These are phyloP conservation scores for Fragilaria radians DNA, from an alignment of 108 stramenopile species.

Conservation along the genomic window DNA sequence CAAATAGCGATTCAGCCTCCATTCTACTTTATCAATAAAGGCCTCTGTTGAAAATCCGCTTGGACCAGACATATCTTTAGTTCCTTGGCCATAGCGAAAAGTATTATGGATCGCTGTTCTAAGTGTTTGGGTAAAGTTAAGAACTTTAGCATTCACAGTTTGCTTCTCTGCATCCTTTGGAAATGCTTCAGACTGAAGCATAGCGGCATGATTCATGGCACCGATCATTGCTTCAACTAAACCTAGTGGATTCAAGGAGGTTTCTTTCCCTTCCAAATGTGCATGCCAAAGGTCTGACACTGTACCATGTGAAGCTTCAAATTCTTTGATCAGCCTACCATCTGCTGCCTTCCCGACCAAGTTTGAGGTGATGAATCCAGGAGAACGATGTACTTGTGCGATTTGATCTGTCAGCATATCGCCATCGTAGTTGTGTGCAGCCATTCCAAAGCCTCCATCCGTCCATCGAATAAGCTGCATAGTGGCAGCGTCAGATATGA, in stretches of 20 bases:
- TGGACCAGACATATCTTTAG: slow-evolving; percentile 93
- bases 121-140: slow-evolving; percentile 71
- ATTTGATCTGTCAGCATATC: slow-evolving; percentile 92
- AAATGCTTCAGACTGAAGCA: slow-evolving; percentile 60
- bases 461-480: slow-evolving; percentile 98
- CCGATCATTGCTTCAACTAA: slow-evolving; percentile 94
- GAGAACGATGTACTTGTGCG: slow-evolving; percentile 96
- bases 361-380: slow-evolving; percentile 97
- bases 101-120: slow-evolving; percentile 92
- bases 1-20: slow-evolving; percentile 85
- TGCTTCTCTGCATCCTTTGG: slow-evolving; percentile 43
- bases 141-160: slow-evolving; percentile 43
- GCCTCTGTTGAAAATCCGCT: slow-evolving; percentile 92
- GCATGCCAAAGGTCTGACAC: slow-evolving; percentile 93
- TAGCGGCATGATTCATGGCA: slow-evolving; percentile 90
- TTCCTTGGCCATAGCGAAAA: slow-evolving; percentile 94
- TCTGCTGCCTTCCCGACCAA: slow-evolving; percentile 88
- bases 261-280: slow-evolving; percentile 94
- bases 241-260: slow-evolving; percentile 93
- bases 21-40: slow-evolving; percentile 91
- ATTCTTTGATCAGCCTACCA: slow-evolving; percentile 89
- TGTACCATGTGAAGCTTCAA: slow-evolving; percentile 96
- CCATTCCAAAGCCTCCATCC: slow-evolving; percentile 96
- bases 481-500: slow-evolving; percentile 96
- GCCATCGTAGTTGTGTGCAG: slow-evolving; percentile 98